These are phyloP conservation scores for Cairneyella variabilis DNA, from an alignment of 495 filamentous ascomycete genomes.

Conservation along the genomic window DNA sequence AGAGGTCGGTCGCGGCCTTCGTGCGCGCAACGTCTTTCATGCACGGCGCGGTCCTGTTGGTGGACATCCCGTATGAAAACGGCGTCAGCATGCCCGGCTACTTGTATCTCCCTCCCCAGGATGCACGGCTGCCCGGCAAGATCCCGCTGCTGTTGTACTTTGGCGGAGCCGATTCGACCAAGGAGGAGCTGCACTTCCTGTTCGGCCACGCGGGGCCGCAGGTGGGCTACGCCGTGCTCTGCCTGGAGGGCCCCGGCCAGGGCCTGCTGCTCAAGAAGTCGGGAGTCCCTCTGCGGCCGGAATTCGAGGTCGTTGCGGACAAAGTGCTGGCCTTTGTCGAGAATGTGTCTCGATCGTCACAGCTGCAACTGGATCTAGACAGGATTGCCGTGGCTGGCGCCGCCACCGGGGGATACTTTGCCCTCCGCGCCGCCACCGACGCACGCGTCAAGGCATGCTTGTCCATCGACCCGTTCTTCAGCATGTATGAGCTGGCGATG, in stretches of 20 bases:
- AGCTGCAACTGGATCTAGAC: conserved; percentile 37
- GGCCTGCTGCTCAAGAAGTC: conserved; percentile 34
- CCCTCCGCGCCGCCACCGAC: conserved; percentile 35
- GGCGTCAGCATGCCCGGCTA: conserved; percentile 32
- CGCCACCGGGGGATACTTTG: conserved; percentile 44
- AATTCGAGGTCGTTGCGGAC: conserved; percentile 22
- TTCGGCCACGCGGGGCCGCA: conserved; percentile 16
- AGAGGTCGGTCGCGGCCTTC: conserved; percentile 25
- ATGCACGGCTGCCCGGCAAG: conserved; percentile 25
- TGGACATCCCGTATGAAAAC: conserved; percentile 39
- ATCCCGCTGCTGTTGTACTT: conserved; percentile 38
- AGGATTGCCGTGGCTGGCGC: conserved; percentile 37
- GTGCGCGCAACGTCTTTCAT: conserved; percentile 20
- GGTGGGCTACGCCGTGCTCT: conserved; percentile 44
- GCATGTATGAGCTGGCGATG: conserved; percentile 32
- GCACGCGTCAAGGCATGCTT: conserved; percentile 44
- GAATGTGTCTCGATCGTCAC: conserved; percentile 18
- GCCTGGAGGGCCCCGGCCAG: conserved; percentile 49
- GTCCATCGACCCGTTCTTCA: conserved; percentile 37
- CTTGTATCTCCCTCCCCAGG: conserved; percentile 34
- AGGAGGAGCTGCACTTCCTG: conserved; percentile 46
- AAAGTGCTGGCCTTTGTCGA: conserved; percentile 38
- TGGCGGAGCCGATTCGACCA: conserved; percentile 38
- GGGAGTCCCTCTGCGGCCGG: conserved; percentile 26
- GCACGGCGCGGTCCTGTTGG: conserved; percentile 15